These are phyloP conservation scores for Effrenium voratum DNA, from an alignment of 73 alveolate genomes.

Conservation along the genomic window DNA sequence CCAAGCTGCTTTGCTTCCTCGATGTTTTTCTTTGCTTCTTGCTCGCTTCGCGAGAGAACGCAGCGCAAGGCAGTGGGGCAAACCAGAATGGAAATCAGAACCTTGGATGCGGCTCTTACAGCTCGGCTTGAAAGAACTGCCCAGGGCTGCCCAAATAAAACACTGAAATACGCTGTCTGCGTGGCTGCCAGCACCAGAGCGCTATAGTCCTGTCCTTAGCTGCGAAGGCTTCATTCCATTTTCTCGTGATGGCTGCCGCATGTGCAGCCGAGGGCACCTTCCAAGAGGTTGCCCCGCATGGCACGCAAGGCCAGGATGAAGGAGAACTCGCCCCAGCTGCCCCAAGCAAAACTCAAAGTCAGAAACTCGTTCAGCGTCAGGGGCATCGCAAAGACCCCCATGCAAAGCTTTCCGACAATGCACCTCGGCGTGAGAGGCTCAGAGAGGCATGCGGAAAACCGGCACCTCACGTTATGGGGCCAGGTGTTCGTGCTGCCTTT, in stretches of 20 bases:
- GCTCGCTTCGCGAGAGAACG: slow-evolving; percentile 65
- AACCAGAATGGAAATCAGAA: slow-evolving; percentile 60
- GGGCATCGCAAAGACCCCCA: slow-evolving; percentile 80
- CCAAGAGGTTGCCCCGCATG: slow-evolving; percentile 55
- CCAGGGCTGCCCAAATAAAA: background rate
- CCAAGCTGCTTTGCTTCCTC: slow-evolving; percentile 56
- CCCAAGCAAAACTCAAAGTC: slow-evolving; percentile 86
- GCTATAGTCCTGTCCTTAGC: slow-evolving; percentile 75
- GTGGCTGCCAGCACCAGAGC: slow-evolving; percentile 81
- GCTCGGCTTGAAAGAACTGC: too few species aligned
- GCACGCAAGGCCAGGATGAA: slow-evolving; percentile 79
- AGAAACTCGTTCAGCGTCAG: slow-evolving; percentile 76
- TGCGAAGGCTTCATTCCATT: background rate
- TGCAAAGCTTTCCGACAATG: slow-evolving; percentile 60
- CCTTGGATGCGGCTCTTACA: background rate
- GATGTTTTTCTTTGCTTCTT: slow-evolving; percentile 51
- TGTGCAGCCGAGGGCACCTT: background rate
- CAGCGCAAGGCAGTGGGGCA: slow-evolving; percentile 86
- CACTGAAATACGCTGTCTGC: background rate
- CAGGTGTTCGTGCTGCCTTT: too few species aligned
- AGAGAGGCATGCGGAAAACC: background rate
- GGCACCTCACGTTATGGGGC: background rate
- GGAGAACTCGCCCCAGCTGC: slow-evolving; percentile 93
- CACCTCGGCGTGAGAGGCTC: slow-evolving; percentile 31
- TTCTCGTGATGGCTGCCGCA: background rate